Conservation (phyloP, 768 basidiomycete species). For the Tulasnella calospora region DNA sequence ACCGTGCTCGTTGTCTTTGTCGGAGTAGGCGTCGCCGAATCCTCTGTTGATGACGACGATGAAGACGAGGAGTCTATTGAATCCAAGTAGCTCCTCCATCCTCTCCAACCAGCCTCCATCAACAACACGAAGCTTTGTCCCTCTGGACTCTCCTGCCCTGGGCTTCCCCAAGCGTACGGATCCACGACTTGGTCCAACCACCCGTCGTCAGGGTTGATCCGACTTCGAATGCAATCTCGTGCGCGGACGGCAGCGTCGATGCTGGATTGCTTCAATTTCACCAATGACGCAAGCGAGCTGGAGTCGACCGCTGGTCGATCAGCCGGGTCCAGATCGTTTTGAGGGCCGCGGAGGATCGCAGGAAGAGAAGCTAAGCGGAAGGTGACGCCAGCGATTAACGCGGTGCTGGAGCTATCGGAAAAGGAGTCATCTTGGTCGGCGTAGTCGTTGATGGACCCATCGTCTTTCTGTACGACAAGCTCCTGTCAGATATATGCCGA, state of each 20-base stretch:
- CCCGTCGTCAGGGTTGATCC: conserved; percentile 36
- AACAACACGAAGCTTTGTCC: conserved; percentile 67
- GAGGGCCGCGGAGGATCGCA: conserved; percentile 19
- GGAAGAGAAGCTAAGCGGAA: conserved; percentile 54
- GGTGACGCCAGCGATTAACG: conserved; percentile 69
- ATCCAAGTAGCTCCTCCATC: not conserved
- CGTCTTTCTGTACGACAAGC: conserved; percentile 17
- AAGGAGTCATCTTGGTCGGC: conserved; percentile 57
- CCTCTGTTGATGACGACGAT: not conserved
- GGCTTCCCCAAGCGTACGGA: conserved; percentile 50
- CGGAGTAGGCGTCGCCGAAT: too few relatives aligned
- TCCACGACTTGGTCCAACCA: conserved; percentile 76
- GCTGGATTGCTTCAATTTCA: not conserved
- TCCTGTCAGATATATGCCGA: conserved; percentile 24
- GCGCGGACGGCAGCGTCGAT: conserved; percentile 16
- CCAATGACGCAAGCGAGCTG: not conserved
- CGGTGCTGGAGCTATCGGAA: conserved; percentile 65
- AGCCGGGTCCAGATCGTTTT: conserved; percentile 11
- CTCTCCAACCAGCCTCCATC: conserved; percentile 19
- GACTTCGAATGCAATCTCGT: conserved; percentile 31
- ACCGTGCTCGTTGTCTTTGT: too few relatives aligned
- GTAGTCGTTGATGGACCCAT: conserved; percentile 60
- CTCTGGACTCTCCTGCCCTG: conserved; percentile 60
- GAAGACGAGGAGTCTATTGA: too few relatives aligned
- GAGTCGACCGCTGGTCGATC: conserved; percentile 7